Base-by-base conservation (phyloP, 352 stramenopile genomes). In the Globisporangium iwayamae region DNA sequence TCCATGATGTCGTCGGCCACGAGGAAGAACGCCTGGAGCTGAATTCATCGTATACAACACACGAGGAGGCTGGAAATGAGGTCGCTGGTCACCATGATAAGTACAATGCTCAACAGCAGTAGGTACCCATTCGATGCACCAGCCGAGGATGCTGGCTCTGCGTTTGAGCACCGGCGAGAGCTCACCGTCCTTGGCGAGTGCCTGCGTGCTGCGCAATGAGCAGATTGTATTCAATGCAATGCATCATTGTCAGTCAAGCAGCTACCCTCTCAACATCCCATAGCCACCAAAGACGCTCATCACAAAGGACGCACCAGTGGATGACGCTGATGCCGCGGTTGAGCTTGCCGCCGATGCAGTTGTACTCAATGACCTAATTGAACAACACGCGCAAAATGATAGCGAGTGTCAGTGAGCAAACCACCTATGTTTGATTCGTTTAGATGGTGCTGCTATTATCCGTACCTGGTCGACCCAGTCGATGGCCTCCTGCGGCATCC, bases 1-100 rank as follows among this genome's bases (percentile, higher is more conserved):
- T 99, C 98, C 98, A 99, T 99, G 64, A 99, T 94, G 78, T 99
- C 98, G 75, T 99, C 98, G 0, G 96, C 96, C 4, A 99, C 94
- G 11, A 99, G 76, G 72, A 99, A 99, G 66, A 98, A 99, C n/a
- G 97, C 97, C 88, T 99, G 97, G 14, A 99, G 80, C 84, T 91
- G 56, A 11, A 14, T 22, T 14, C 6, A 50, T n/a, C 2, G 51
- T 25, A 25, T 25, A 25, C 22, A 25, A 25, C 22, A 25, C 22
- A 25, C 22, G 22, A 25, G 22, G 22, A 25, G 22, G 22, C 22
- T 25, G 22, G 22, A 25, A 25, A 25, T 25, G 22, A 25, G 22
- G 22, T 25, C 22, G 22, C 22, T 25, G 22, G 22, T 25, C 22
- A 25, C 22, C 22, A 25, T 1, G 22, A 25, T 25, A 25, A 25